Evolutionary conservation across 78 protist genomes (phyloP).

Genomic region (Emiliania huxleyi): DNA sequence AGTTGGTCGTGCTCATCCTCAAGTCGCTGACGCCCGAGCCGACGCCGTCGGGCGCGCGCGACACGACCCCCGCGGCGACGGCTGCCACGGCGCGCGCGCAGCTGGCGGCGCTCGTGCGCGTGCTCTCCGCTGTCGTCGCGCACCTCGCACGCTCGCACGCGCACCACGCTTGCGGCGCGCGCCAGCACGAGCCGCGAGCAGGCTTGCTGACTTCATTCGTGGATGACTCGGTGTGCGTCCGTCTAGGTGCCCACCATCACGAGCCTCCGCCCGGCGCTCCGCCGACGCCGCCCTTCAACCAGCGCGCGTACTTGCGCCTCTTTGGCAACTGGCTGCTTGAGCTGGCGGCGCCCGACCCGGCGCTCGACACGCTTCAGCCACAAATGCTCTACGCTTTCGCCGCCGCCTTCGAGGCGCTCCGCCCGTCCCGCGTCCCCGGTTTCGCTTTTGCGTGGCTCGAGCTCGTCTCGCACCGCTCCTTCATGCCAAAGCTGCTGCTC

Average conservation of each 20-base stretch:
- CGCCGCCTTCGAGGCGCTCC: slow-evolving; percentile 67
- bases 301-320: slow-evolving; percentile 83
- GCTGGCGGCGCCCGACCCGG: slow-evolving; percentile 59
- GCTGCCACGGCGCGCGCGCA: slow-evolving; percentile 24
- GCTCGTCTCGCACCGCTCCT: slow-evolving; percentile 83
- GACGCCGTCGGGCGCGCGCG: neutral
- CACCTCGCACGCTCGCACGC: slow-evolving; percentile 66
- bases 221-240: too few relatives aligned
- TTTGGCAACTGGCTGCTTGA: slow-evolving; percentile 71
- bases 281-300: slow-evolving; percentile 81
- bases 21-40: slow-evolving; percentile 42
- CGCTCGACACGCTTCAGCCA: slow-evolving; percentile 51
- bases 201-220: too few relatives aligned
- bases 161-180: neutral
- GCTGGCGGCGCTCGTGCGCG: slow-evolving; percentile 44
- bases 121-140: slow-evolving; percentile 49
- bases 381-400: slow-evolving; percentile 71
- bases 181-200: too few relatives aligned
- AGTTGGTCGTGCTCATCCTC: slow-evolving; percentile 76
- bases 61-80: neutral
- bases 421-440: slow-evolving; percentile 86
- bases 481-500: slow-evolving; percentile 87
- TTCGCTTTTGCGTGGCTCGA: slow-evolving; percentile 97
- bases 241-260: too few relatives aligned
- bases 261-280: neutral